Evolutionary conservation across 2,329 filamentous ascomycete species (phyloP), one percentile per base, ranked within the genome.

Genomic region (Taxawa tesnikishii): DNA sequence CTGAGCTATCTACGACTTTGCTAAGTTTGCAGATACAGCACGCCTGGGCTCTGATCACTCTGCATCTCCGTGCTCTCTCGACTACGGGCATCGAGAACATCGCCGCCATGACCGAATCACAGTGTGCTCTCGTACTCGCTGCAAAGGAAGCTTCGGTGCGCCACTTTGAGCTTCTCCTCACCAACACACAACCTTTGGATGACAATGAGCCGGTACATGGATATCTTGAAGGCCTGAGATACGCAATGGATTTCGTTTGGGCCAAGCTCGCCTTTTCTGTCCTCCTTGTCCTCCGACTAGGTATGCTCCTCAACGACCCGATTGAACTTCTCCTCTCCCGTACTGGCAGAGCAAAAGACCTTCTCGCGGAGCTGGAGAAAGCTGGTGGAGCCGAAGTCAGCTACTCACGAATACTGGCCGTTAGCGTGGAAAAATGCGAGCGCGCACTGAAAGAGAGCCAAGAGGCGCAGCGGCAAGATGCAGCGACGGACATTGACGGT

Each of bases 251-350:
- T 33, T 72, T 71, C 37, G 67, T 72, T 13, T 71, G 68, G 67
- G 68, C 67, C 0, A 73, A 73, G 44, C 67, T 65, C 31, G 66
- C 67, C 0, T 72, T 71, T 38, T 70, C 65, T n/a, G 66, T 71
- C 27, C 49, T 72, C 2, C 53, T 73, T 1, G 57, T 71, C 2
- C 57, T 73, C 3, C 69, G 68, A 35, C 52, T 72, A 3, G 61
- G 65, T 0, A 58, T 65, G 1, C 53, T 72, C 1, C 49, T 71
- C 0, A 62, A 62, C 0, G 61, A 66, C 6, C 46, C 43, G 23
- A 52, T 43, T 14, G 45, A 58, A 26, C 45, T 58, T 12, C 48
- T 65, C 40, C 38, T 58, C 36, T 41, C 56, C 28, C 50, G 67
- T 1, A 50, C 68, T 0, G 47, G 51, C 3, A 56, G 65, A 26